Conservation (phyloP, 2,329 filamentous ascomycete genomes). For the Aureobasidium namibiae region DNA sequence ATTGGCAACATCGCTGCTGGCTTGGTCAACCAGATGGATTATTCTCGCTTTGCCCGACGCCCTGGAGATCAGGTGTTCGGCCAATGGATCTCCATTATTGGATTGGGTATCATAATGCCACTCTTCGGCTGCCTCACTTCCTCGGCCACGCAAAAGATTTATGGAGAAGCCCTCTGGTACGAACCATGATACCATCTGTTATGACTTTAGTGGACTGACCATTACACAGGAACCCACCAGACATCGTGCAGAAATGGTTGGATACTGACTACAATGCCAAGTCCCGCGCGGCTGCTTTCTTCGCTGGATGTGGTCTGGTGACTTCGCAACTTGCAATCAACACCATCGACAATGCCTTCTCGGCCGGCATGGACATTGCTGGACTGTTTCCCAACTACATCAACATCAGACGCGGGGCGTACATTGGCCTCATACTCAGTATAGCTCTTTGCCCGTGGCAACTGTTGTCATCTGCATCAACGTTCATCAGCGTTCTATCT, state of each 20-base stretch:
- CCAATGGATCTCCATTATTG: conserved; percentile 37
- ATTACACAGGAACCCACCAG: conserved; percentile 29
- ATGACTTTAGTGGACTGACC: neutral
- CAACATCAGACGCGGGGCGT: conserved; percentile 48
- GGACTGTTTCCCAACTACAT: conserved; percentile 45
- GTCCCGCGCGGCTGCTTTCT: conserved; percentile 38
- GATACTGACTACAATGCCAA: conserved; percentile 19
- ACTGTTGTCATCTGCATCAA: conserved; percentile 37
- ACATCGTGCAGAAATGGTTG: conserved; percentile 32
- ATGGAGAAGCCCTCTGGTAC: conserved; percentile 42
- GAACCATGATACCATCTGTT: neutral
- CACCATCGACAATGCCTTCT: conserved; percentile 41
- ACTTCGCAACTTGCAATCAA: conserved; percentile 39
- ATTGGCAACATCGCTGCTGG: conserved; percentile 39
- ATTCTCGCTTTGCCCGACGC: conserved; percentile 26
- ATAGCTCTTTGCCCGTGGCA: conserved; percentile 45
- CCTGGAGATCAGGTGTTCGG: conserved; percentile 38
- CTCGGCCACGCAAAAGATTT: conserved; percentile 45
- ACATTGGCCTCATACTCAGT: conserved; percentile 39
- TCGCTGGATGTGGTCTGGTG: conserved; percentile 38
- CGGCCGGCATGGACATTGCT: conserved; percentile 48
- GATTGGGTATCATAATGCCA: conserved; percentile 36
- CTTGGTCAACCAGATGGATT: conserved; percentile 35
- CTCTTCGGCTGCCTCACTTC: conserved; percentile 31
- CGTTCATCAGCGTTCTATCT: conserved; percentile 40